Conservation (phyloP, 441 rosid genomes). For the Gossypium trilobum region DNA sequence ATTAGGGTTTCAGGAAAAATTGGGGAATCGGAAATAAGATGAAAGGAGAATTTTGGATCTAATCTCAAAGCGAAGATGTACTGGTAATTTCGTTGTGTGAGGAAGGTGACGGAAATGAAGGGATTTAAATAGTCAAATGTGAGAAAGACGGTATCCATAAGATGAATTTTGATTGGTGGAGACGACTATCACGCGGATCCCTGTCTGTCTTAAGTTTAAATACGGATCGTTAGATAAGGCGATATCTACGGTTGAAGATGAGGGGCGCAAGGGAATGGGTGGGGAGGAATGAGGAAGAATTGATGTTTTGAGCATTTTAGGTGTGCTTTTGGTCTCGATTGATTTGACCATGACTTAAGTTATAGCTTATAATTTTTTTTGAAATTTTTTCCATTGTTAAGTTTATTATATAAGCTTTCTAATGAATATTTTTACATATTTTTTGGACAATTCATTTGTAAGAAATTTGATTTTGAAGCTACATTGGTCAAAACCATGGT, state of each 20-base stretch:
- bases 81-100: constrained; percentile 6
- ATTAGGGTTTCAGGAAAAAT: neutral
- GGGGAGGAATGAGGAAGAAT: constrained; percentile 16
- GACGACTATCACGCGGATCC: constrained; percentile 44
- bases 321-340: constrained; percentile 61
- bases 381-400: constrained; percentile 22
- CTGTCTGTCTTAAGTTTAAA: constrained; percentile 35
- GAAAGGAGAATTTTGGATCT: constrained; percentile 6
- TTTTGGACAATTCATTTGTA: neutral
- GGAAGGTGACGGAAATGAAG: constrained; percentile 20
- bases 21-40: neutral
- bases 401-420: constrained; percentile 43
- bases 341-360: constrained; percentile 24
- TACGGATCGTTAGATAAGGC: constrained; percentile 44
- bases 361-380: constrained; percentile 17
- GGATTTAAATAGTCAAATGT: constrained; percentile 52
- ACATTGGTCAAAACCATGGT: constrained; percentile 35
- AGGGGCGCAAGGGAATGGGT: constrained; percentile 14
- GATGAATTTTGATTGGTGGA: constrained; percentile 47
- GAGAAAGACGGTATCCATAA: constrained; percentile 26
- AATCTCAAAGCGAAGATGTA: neutral
- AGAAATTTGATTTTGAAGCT: constrained; percentile 29
- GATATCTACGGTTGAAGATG: constrained; percentile 37
- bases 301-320: constrained; percentile 22
- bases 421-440: constrained; percentile 13